Percentiles rank a stretch among this genome's conserved stretches.
These are phyloP conservation scores for Asterophora lycoperdoides DNA, from an alignment of 768 basidiomycete genomes.

Conservation along the genomic window DNA sequence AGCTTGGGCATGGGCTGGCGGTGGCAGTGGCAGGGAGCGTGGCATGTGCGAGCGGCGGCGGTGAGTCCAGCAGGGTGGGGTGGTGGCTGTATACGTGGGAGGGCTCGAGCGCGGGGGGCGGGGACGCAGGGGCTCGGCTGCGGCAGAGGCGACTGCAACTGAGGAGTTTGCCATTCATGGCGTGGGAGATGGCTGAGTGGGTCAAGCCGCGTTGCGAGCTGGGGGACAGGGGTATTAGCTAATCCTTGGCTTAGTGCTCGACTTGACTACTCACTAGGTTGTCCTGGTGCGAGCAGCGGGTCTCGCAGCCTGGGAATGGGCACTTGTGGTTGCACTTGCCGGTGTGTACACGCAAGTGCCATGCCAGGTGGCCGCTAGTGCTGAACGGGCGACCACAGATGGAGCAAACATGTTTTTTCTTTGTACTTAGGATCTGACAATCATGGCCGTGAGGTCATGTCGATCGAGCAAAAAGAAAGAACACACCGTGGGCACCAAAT, in stretches of 20 bases:
- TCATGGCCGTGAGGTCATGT: too few species aligned
- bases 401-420: constrained; percentile 60
- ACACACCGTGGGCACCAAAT: too few species aligned
- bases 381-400: constrained; percentile 79
- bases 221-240: constrained; percentile 68
- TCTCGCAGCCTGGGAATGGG: constrained; percentile 94
- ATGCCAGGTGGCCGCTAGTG: constrained; percentile 86
- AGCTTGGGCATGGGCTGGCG: too few species aligned
- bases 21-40: constrained; percentile 40
- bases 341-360: constrained; percentile 87
- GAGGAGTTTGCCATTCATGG: constrained; percentile 29
- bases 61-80: constrained; percentile 49
- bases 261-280: constrained; percentile 70
- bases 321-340: constrained; percentile 91
- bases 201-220: constrained; percentile 69
- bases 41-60: constrained; percentile 51
- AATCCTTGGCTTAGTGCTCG: too few species aligned
- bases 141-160: constrained; percentile 11
- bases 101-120: constrained; percentile 44
- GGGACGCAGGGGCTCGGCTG: constrained; percentile 30
- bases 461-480: too few species aligned
- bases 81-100: constrained; percentile 34
- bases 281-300: constrained; percentile 85
- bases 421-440: too few species aligned
- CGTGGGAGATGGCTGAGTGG: constrained; percentile 50